Percentiles rank a stretch among this genome's conserved stretches.
Conservation (phyloP, 345 rosid genomes). For the Brassica cretica region DNA sequence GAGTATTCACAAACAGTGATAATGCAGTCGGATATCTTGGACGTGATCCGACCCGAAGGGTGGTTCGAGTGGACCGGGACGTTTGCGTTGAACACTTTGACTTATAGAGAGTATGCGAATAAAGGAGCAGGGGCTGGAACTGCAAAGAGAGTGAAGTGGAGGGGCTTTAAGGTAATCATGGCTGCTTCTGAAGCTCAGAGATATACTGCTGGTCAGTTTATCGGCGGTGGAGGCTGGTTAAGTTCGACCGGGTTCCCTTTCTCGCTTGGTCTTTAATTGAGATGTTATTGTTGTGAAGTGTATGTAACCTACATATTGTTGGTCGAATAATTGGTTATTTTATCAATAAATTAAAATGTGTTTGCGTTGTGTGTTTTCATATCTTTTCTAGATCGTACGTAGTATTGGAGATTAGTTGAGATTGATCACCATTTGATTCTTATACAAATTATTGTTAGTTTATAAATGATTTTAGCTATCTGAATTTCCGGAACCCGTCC, state of each 20-base stretch:
- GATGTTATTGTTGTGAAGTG: conserved; percentile 6
- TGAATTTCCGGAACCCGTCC: not conserved
- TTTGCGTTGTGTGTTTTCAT: not conserved
- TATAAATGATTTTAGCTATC: not conserved
- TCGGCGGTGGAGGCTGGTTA: conserved; percentile 71
- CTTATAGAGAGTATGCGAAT: conserved; percentile 72
- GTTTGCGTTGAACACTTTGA: conserved; percentile 67
- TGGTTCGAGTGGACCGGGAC: conserved; percentile 79
- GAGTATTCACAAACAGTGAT: conserved; percentile 80
- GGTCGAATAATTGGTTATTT: not conserved
- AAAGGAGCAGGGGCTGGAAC: conserved; percentile 74
- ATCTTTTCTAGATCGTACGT: not conserved
- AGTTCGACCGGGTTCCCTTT: conserved; percentile 72
- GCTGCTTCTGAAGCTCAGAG: conserved; percentile 57
- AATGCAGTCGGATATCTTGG: conserved; percentile 68
- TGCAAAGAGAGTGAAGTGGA: conserved; percentile 68
- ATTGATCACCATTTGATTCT: not conserved
- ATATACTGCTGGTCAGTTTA: conserved; percentile 55
- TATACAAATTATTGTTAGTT: not conserved
- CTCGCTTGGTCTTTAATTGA: conserved; percentile 53
- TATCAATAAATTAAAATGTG: not conserved
- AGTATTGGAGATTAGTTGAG: not conserved
- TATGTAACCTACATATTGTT: not conserved
- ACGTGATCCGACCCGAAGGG: conserved; percentile 66
- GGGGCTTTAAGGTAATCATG: conserved; percentile 61